Evolutionary conservation across 2,329 filamentous ascomycete genomes (phyloP).

Genomic region (Epichloe brachyelytri): DNA sequence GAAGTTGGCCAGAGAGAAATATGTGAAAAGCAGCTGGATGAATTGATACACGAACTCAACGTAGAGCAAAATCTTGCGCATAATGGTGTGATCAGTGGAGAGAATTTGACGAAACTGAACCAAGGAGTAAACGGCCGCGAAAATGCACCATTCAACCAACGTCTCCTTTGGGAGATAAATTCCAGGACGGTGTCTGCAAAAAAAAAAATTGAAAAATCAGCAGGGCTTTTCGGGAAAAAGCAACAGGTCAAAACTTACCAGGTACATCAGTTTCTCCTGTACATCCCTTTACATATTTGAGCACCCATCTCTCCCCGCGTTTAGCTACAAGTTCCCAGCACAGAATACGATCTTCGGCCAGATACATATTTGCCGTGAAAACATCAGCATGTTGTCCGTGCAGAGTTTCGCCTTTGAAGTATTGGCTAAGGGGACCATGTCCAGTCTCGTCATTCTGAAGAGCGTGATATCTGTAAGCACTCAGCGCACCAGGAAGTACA

Average conservation of each 20-base stretch:
- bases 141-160: slow-evolving; percentile 99
- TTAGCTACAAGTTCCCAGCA: slow-evolving; percentile 96
- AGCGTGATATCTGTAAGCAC: slow-evolving; percentile 90
- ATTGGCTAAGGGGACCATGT: slow-evolving; percentile 89
- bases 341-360: slow-evolving; percentile 79
- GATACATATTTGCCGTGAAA: slow-evolving; percentile 94
- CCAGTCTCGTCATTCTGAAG: slow-evolving; percentile 94
- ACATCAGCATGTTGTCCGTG: slow-evolving; percentile 94
- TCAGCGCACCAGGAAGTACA: slow-evolving; percentile 85
- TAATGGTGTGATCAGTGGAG: slow-evolving; percentile 79
- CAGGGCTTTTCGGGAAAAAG: background rate
- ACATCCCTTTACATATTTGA: slow-evolving; percentile 95
- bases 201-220: background rate
- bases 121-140: slow-evolving; percentile 93
- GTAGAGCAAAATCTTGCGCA: slow-evolving; percentile 81
- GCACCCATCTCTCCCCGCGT: slow-evolving; percentile 83
- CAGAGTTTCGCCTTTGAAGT: slow-evolving; percentile 97
- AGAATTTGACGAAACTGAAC: slow-evolving; percentile 92
- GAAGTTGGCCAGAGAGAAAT: slow-evolving; percentile 97
- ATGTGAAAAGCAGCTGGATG: slow-evolving; percentile 86
- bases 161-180: slow-evolving; percentile 88
- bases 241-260: slow-evolving; percentile 43
- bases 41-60: slow-evolving; percentile 95
- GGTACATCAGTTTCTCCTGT: slow-evolving; percentile 97
- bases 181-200: slow-evolving; percentile 72